These are phyloP conservation scores for Didymella exigua DNA, from an alignment of 2,329 filamentous ascomycete genomes.

Conservation along the genomic window DNA sequence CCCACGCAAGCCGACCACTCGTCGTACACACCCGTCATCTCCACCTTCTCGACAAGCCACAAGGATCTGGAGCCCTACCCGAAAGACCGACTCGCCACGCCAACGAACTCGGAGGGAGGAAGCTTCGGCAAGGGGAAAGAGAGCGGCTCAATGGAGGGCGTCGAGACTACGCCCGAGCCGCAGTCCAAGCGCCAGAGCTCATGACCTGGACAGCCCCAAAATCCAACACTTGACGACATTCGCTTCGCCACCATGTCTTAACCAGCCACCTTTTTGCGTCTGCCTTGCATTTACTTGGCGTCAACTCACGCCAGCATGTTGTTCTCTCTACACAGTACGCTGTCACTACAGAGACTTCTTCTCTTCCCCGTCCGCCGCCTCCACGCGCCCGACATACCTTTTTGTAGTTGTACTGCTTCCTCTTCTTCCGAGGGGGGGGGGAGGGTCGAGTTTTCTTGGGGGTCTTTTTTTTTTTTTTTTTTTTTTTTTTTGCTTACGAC, in stretches of 20 bases:
- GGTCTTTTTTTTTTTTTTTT: constrained; percentile 1
- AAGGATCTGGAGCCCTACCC: constrained; percentile 57
- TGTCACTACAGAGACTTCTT: constrained; percentile 10
- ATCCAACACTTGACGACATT: constrained; percentile 33
- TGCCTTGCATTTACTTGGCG: constrained; percentile 25
- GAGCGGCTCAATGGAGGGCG: constrained; percentile 35
- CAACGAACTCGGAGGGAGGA: constrained; percentile 37
- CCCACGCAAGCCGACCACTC: constrained; percentile 48
- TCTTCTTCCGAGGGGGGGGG: constrained; percentile 5
- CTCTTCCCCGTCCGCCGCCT: neutral
- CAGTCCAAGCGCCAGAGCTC: constrained; percentile 13
- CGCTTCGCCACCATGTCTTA: constrained; percentile 42
- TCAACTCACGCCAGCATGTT: constrained; percentile 14
- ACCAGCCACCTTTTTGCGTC: constrained; percentile 25
- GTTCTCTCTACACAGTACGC: constrained; percentile 14
- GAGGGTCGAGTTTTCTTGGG: too few relatives aligned
- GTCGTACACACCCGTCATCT: constrained; percentile 54
- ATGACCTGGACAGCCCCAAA: constrained; percentile 5
- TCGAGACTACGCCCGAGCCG: constrained; percentile 22
- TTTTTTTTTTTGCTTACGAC: constrained; percentile 2
- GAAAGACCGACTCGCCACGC: constrained; percentile 49
- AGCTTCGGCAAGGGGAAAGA: constrained; percentile 28
- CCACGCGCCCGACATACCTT: constrained; percentile 2
- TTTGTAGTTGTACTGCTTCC: constrained; percentile 19
- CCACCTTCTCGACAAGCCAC: constrained; percentile 58